These are phyloP conservation scores for Alternaria triticina DNA, from an alignment of 2,329 filamentous ascomycete genomes.

Conservation along the genomic window DNA sequence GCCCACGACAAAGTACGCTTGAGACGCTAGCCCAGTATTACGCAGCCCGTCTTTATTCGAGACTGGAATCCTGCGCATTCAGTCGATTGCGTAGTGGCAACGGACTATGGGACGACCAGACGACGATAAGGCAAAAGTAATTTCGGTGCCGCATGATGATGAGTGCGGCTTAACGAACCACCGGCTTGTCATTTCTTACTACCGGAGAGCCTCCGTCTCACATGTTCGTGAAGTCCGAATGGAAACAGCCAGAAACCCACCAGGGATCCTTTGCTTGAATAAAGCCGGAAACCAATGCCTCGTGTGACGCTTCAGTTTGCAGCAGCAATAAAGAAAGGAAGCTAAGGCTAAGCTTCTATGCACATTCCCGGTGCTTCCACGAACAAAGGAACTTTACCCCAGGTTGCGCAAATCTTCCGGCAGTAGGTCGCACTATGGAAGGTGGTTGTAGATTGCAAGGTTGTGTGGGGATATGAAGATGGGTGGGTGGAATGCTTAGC, in stretches of 20 bases:
- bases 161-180: not conserved
- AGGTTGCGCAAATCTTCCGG: conserved; percentile 43
- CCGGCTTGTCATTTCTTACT: conserved; percentile 14
- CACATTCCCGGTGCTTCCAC: conserved; percentile 30
- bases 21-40: conserved; percentile 23
- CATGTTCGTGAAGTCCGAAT: not conserved
- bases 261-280: conserved; percentile 24
- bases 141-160: conserved; percentile 7
- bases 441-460: conserved; percentile 32
- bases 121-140: conserved; percentile 13
- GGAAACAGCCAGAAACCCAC: conserved; percentile 8
- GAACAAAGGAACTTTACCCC: conserved; percentile 35
- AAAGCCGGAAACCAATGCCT: conserved; percentile 1
- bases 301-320: conserved; percentile 28
- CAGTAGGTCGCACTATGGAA: conserved; percentile 28
- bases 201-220: conserved; percentile 2
- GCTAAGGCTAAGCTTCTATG: conserved; percentile 23
- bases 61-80: conserved; percentile 4
- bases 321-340: conserved; percentile 24
- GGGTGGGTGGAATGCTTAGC: conserved; percentile 22
- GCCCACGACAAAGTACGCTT: conserved; percentile 22
- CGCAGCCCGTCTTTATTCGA: conserved; percentile 18
- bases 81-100: conserved; percentile 5
- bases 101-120: conserved; percentile 4
- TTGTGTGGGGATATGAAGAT: conserved; percentile 40